A percentile compares a stretch with the other conserved stretches of the same genome.
These are phyloP conservation scores for Alternaria consortialis DNA, from an alignment of 2,329 filamentous ascomycete species.

Conservation along the genomic window DNA sequence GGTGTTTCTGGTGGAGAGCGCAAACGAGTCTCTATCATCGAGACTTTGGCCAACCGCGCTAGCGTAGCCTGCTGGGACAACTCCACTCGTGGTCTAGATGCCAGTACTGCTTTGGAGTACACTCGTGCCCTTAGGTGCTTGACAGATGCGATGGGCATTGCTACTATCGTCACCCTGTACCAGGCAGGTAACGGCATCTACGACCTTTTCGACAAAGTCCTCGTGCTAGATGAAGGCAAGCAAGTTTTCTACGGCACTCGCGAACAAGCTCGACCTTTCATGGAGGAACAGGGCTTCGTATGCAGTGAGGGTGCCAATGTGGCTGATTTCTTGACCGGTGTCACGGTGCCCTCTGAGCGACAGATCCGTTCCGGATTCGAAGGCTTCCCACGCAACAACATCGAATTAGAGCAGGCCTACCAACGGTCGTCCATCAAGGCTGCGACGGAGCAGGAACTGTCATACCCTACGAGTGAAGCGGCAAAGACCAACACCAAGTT, in stretches of 20 bases:
- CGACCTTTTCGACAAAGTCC: constrained; percentile 74
- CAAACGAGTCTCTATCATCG: constrained; percentile 74
- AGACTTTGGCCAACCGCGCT: constrained; percentile 66
- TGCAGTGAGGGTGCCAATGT: constrained; percentile 71
- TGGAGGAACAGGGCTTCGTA: constrained; percentile 72
- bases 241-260: constrained; percentile 78
- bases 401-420: constrained; percentile 58
- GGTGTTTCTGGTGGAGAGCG: constrained; percentile 74
- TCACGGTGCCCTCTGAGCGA: constrained; percentile 62
- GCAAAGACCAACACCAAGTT: constrained; percentile 50
- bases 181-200: constrained; percentile 61
- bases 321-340: constrained; percentile 78
- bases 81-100: constrained; percentile 49
- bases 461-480: constrained; percentile 64
- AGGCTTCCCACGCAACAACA: constrained; percentile 54
- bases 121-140: constrained; percentile 61
- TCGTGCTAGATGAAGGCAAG: constrained; percentile 77
- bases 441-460: constrained; percentile 64
- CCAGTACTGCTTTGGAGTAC: constrained; percentile 63
- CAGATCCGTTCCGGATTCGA: constrained; percentile 53
- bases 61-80: constrained; percentile 64
- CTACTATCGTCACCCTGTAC: constrained; percentile 66
- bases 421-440: constrained; percentile 60
- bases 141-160: constrained; percentile 59
- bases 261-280: constrained; percentile 68